Percentiles rank a stretch among this genome's conserved stretches.
phyloP scores from a whole-genome alignment of 2,329 filamentous ascomycete species.

The Nemania serpens region DNA sequence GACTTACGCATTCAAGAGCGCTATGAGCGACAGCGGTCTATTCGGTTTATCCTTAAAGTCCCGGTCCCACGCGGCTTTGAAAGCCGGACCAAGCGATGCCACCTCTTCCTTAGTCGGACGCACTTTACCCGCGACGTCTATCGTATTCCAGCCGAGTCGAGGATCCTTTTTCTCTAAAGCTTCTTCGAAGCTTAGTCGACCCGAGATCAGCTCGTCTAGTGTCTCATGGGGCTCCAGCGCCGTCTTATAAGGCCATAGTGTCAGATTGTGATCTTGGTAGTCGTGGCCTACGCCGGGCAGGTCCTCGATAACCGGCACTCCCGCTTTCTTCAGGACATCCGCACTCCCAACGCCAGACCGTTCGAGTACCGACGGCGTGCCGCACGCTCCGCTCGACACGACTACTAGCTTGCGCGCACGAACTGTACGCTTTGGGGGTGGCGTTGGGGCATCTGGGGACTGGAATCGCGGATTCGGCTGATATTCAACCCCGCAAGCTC shows the following conservation, averaged over 20 bases:
- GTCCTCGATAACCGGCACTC: conserved; percentile 54
- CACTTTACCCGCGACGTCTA: conserved; percentile 56
- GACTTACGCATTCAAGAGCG: conserved; percentile 44
- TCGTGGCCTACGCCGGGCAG: conserved; percentile 58
- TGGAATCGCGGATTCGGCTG: conserved; percentile 52
- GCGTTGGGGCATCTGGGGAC: conserved; percentile 27
- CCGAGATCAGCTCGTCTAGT: conserved; percentile 39
- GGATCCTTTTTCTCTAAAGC: conserved; percentile 34
- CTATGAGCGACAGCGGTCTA: conserved; percentile 50
- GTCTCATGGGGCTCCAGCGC: conserved; percentile 54
- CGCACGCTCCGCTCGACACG: conserved; percentile 53
- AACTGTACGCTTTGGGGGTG: conserved; percentile 42
- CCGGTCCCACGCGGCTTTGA: conserved; percentile 54
- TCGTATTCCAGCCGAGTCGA: conserved; percentile 57
- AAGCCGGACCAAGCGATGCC: conserved; percentile 53
- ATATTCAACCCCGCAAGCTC: conserved; percentile 61
- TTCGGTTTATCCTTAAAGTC: conserved; percentile 50
- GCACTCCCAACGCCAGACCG: conserved; percentile 64
- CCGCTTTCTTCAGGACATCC: conserved; percentile 47
- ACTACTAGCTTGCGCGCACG: conserved; percentile 60
- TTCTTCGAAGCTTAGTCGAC: conserved; percentile 33
- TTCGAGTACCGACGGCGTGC: conserved; percentile 62
- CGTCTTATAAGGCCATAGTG: conserved; percentile 55
- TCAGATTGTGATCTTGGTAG: conserved; percentile 57
- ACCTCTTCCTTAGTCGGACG: conserved; percentile 56